phyloP scores from a whole-genome alignment of 2,329 filamentous ascomycete species.

The Phoma sp. region DNA sequence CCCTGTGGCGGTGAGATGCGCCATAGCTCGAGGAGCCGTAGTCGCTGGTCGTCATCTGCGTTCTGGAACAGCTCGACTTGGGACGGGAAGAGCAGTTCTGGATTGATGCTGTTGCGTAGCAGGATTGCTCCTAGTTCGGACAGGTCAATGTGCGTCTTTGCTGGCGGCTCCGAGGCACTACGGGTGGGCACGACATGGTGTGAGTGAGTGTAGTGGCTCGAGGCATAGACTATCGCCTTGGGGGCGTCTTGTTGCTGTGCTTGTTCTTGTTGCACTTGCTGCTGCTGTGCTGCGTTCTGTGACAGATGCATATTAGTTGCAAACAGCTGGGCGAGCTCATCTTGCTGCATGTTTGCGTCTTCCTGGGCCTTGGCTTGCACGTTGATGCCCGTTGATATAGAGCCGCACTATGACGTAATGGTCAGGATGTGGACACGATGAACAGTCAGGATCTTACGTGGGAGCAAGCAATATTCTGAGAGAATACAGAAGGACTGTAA shows the following conservation, averaged over 20 bases:
- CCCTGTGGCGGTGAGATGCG: conserved; percentile 72
- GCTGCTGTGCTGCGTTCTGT: conserved; percentile 39
- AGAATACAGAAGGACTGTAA: conserved; percentile 53
- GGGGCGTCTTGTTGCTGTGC: conserved; percentile 32
- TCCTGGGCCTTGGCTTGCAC: conserved; percentile 40
- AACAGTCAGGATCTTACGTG: conserved; percentile 51
- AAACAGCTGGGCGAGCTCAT: conserved; percentile 84
- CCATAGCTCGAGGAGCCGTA: conserved; percentile 83
- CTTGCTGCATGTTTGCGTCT: conserved; percentile 65
- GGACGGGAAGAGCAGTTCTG: conserved; percentile 70
- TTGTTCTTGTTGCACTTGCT: conserved; percentile 58
- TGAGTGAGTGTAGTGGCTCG: conserved; percentile 85
- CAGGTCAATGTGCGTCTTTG: conserved; percentile 39
- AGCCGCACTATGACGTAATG: conserved; percentile 54
- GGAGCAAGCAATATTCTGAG: conserved; percentile 52
- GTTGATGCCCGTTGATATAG: conserved; percentile 53
- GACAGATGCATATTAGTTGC: conserved; percentile 73
- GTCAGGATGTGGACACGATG: conserved; percentile 33
- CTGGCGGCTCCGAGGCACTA: conserved; percentile 37
- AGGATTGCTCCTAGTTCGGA: conserved; percentile 64
- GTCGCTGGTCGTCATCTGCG: conserved; percentile 73
- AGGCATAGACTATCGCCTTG: conserved; percentile 71
- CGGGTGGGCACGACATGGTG: conserved; percentile 62
- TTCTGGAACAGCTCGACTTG: conserved; percentile 81
- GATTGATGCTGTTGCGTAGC: conserved; percentile 71